Conservation (phyloP, 345 rosid genomes). For the Populus pruinosa region DNA sequence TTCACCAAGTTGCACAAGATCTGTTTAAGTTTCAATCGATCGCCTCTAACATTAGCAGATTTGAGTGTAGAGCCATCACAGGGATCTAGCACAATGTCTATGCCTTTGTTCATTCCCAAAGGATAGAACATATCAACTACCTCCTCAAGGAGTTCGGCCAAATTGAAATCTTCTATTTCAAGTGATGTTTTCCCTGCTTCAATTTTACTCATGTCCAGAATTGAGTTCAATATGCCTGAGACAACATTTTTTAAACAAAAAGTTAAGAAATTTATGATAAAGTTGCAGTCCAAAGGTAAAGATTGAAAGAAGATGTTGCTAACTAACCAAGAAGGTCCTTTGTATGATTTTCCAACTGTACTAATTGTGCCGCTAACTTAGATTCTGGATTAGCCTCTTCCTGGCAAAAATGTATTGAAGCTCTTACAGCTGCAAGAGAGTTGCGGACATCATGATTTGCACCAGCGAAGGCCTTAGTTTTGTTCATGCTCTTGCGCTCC, state of each 20-base stretch:
- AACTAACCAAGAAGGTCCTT: conserved; percentile 28
- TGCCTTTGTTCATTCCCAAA: conserved; percentile 25
- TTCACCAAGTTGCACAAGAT: conserved; percentile 34
- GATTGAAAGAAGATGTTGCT: neutral
- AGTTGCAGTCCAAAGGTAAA: neutral
- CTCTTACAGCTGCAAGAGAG: conserved; percentile 17
- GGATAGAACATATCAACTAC: conserved; percentile 32
- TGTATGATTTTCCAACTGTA: conserved; percentile 18
- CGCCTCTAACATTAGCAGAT: conserved; percentile 22
- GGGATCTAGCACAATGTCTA: conserved; percentile 36
- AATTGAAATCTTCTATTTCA: conserved; percentile 27
- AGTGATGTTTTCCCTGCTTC: conserved; percentile 36
- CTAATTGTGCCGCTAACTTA: conserved; percentile 15
- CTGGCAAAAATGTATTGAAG: conserved; percentile 19
- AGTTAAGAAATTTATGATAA: neutral
- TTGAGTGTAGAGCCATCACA: conserved; percentile 33
- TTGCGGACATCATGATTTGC: conserved; percentile 33
- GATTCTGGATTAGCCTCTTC: conserved; percentile 18
- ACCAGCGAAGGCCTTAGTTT: conserved; percentile 29
- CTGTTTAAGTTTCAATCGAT: conserved; percentile 29
- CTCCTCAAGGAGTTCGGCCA: conserved; percentile 35
- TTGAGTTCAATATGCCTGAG: conserved; percentile 33
- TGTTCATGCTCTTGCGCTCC: conserved; percentile 46
- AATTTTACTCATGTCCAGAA: conserved; percentile 34
- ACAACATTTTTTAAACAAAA: neutral